Percentiles rank a stretch among this genome's conserved stretches.
phyloP scores from a whole-genome alignment of 139 green algal genomes.

The Chlorella sp. region DNA sequence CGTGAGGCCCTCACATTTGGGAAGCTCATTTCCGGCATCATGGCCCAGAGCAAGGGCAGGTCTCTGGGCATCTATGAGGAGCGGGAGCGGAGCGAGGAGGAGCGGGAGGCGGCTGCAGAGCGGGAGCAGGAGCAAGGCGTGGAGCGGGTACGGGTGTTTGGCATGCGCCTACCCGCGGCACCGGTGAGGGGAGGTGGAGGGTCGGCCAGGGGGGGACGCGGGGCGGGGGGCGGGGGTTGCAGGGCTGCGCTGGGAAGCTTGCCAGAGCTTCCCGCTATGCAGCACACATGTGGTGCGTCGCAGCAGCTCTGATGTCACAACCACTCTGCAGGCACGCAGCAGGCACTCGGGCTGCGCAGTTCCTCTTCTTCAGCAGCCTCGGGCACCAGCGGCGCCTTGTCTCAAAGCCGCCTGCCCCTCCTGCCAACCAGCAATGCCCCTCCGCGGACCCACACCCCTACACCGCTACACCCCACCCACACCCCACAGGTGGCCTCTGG shows the following conservation, averaged over 20 bases:
- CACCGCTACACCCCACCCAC: too few relatives aligned
- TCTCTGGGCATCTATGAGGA: conserved; percentile 50
- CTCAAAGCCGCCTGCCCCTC: too few relatives aligned
- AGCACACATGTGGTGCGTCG: too few relatives aligned
- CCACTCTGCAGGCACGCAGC: too few relatives aligned
- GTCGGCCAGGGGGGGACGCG: background rate
- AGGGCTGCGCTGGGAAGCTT: background rate
- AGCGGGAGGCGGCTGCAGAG: background rate
- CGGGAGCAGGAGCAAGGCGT: conserved; percentile 36
- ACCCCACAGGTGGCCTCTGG: background rate
- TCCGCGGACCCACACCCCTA: background rate
- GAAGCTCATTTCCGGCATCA: conserved; percentile 39
- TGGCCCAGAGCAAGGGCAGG: conserved; percentile 53
- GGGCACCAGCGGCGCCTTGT: too few relatives aligned
- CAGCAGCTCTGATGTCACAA: too few relatives aligned
- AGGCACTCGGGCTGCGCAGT: too few relatives aligned
- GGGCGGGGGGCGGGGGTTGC: too few relatives aligned
- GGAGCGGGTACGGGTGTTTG: conserved; percentile 48
- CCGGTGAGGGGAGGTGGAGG: background rate
- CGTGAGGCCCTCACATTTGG: conserved; percentile 56
- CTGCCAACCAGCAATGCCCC: too few relatives aligned
- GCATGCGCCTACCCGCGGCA: conserved; percentile 8
- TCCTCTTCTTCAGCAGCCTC: too few relatives aligned
- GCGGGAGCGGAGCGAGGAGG: conserved; percentile 34
- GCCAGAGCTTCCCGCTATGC: background rate